A percentile compares a stretch with the other conserved stretches of the same genome.
Conservation (phyloP, 495 filamentous ascomycete genomes). For the Hypomontagnella monticulosa region DNA sequence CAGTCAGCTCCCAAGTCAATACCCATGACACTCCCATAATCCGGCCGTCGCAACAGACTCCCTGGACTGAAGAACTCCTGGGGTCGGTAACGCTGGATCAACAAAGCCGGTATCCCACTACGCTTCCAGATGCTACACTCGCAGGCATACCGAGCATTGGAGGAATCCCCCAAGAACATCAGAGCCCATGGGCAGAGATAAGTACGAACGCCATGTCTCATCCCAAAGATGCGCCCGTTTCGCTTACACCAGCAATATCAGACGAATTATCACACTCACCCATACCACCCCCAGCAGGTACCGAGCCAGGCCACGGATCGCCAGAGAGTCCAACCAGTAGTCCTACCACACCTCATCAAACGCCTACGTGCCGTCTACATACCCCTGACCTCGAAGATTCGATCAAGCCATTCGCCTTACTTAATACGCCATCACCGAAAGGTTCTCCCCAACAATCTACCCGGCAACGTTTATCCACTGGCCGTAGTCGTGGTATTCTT, state of each 20-base stretch:
- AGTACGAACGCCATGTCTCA: background rate
- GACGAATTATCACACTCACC: background rate
- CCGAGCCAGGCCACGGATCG: background rate
- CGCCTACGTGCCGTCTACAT: background rate
- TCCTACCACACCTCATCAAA: conserved; percentile 26
- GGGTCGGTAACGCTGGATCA: background rate
- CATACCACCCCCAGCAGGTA: background rate
- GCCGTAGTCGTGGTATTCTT: conserved; percentile 19
- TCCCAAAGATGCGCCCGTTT: background rate
- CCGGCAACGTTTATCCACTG: background rate
- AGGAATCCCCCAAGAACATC: background rate
- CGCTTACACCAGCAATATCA: background rate
- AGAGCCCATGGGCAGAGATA: conserved; percentile 15
- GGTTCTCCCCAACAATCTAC: conserved; percentile 1
- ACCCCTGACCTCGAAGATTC: conserved; percentile 40
- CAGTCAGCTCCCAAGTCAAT: conserved; percentile 2
- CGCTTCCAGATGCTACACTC: background rate
- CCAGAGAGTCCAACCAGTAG: background rate
- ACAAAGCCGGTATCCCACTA: background rate
- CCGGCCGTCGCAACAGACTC: conserved; percentile 43
- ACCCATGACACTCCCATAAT: conserved; percentile 10
- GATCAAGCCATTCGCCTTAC: conserved; percentile 42
- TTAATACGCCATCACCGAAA: conserved; percentile 38
- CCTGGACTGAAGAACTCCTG: conserved; percentile 28
- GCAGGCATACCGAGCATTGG: background rate